Evolutionary conservation across 441 rosid genomes (phyloP), one percentile per base, ranked within the genome.

Genomic region (Aleurites moluccanus): DNA sequence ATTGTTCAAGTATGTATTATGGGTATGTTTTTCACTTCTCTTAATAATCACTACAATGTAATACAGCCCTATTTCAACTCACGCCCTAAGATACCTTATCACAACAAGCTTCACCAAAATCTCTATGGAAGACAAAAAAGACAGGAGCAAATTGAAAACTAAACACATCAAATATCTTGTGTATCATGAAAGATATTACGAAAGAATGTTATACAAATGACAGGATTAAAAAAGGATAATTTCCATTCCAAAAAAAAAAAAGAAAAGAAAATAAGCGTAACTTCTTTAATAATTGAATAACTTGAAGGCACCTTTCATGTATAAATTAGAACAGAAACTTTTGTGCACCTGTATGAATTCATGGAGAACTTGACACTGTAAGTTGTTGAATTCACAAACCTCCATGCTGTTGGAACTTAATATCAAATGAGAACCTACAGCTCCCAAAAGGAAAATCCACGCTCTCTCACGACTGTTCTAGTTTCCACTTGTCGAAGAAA

Each of bases 361-460:
- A 57, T 44, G 73, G 33, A 38, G 57, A 30, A 45, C 9, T 53
- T 42, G 75, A 69, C 10, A 40, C 60, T 53, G 27, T 23, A 67
- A 21, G 52, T 67, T 61, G 67, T 35, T 18, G 33, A 3, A 61
- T 10, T 28, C 50, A 63, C 66, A 69, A 45, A 74, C 42, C 67
- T 75, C 45, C 45, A 2, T 14, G 60, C 45, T 62, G n/a, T 65
- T 40, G 25, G 35, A 28, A 66, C 67, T 20, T 59, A 78, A 13
- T 78, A 68, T 62, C 64, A 56, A 74, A 76, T 68, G 73, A 71
- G 60, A 78, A 75, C 62, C 77, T 86, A 86, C 33, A 81, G 75
- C 73, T 90, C 85, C 95, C 88, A 85, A 70, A 88, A 86, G 14
- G 94, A 88, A 85, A 89, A 87, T 15, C 92, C 94, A 62, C 81